Evolutionary conservation across 345 rosid genomes (phyloP).

Genomic region (Limnanthes douglasii): DNA sequence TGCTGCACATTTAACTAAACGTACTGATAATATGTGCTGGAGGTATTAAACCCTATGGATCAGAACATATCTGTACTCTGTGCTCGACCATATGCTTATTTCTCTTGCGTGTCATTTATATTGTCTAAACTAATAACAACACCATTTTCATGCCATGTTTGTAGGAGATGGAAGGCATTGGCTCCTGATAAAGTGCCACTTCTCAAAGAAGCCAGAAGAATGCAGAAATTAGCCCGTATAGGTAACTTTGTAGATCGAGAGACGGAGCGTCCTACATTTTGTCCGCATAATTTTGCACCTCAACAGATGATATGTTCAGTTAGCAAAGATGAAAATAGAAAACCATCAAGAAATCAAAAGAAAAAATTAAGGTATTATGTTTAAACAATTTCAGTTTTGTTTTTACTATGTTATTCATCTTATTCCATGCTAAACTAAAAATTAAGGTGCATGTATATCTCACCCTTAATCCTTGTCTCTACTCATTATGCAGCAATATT

Average conservation of each 20-base stretch:
- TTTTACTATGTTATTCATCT: too few relatives aligned
- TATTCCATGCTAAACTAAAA: too few relatives aligned
- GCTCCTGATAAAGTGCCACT: constrained; percentile 52
- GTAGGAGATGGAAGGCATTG: constrained; percentile 72
- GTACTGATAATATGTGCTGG: constrained; percentile 77
- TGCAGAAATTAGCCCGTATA: constrained; percentile 29
- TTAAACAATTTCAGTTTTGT: too few relatives aligned
- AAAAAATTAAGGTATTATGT: too few relatives aligned
- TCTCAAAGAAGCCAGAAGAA: constrained; percentile 40
- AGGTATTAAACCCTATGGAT: too few relatives aligned
- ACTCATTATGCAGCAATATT: too few relatives aligned
- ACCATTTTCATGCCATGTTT: constrained; percentile 1
- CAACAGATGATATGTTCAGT: constrained; percentile 11
- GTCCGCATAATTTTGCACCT: constrained; percentile 37
- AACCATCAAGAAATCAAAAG: too few relatives aligned
- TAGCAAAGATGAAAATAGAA: too few relatives aligned
- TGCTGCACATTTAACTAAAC: constrained; percentile 40
- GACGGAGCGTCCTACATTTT: constrained; percentile 61
- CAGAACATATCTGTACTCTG: constrained; percentile 1
- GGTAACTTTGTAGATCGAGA: constrained; percentile 87
- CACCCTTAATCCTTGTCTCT: too few relatives aligned
- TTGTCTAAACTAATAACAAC: not conserved
- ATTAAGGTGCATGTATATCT: too few relatives aligned
- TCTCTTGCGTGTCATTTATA: not conserved
- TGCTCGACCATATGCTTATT: not conserved